Evolutionary conservation across 2,329 filamentous ascomycete genomes (phyloP).

Genomic region (Chalara sp.): DNA sequence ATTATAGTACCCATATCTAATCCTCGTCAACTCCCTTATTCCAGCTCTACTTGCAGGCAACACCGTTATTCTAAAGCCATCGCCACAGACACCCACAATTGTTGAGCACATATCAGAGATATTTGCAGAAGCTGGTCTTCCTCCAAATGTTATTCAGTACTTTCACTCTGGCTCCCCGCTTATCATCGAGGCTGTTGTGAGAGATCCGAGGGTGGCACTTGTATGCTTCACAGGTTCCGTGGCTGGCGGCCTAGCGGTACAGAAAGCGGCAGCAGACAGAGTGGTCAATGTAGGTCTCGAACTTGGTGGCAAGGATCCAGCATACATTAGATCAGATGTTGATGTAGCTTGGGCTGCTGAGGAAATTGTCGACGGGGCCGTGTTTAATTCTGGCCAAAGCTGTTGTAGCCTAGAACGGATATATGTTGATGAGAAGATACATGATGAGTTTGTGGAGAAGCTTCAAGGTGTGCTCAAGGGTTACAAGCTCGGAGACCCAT

Average conservation of each 20-base stretch:
- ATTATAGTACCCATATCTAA: slow-evolving; percentile 82
- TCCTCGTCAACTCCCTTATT: slow-evolving; percentile 85
- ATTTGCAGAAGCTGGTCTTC: slow-evolving; percentile 75
- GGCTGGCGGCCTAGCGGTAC: slow-evolving; percentile 77
- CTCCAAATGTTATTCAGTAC: slow-evolving; percentile 78
- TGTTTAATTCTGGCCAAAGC: slow-evolving; percentile 98
- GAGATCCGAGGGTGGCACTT: slow-evolving; percentile 67
- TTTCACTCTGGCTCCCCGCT: slow-evolving; percentile 80
- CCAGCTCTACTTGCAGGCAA: slow-evolving; percentile 89
- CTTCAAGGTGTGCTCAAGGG: slow-evolving; percentile 72
- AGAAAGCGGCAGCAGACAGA: slow-evolving; percentile 76
- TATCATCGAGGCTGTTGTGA: slow-evolving; percentile 71
- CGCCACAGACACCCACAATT: slow-evolving; percentile 88
- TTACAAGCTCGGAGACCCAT: slow-evolving; percentile 86
- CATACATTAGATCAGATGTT: slow-evolving; percentile 80
- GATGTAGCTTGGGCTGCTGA: slow-evolving; percentile 87
- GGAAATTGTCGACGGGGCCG: slow-evolving; percentile 90
- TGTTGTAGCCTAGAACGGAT: slow-evolving; percentile 91
- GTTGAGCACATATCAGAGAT: slow-evolving; percentile 75
- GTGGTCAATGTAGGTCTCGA: slow-evolving; percentile 84
- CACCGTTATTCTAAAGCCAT: slow-evolving; percentile 88
- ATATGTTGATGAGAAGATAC: slow-evolving; percentile 79
- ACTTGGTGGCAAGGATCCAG: slow-evolving; percentile 90
- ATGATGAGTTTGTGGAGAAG: slow-evolving; percentile 75
- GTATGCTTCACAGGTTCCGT: slow-evolving; percentile 95